A percentile compares a stretch with the other conserved stretches of the same genome.
Evolutionary conservation across 2,329 filamentous ascomycete species (phyloP).

Genomic region (Claviceps pazoutovae): DNA sequence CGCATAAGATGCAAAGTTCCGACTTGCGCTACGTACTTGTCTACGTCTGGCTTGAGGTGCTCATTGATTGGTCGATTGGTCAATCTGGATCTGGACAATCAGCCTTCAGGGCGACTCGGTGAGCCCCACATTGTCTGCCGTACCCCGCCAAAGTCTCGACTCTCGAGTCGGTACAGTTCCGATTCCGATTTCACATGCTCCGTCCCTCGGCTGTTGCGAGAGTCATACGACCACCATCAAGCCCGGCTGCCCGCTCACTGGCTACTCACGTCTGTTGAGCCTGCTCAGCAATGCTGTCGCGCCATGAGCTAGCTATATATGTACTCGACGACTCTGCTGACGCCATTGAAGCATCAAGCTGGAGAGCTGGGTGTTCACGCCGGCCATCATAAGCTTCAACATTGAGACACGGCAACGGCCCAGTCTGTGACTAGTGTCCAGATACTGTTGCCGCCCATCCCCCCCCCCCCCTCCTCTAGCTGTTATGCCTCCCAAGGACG

Average conservation of each 20-base stretch:
- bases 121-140: not conserved
- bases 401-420: not conserved
- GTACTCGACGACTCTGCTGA: not conserved
- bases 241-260: not conserved
- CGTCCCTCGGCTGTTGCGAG: conserved; percentile 4
- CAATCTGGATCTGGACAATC: no score
- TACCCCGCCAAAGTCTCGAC: not conserved
- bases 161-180: not conserved
- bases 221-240: not conserved
- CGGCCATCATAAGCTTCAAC: not conserved
- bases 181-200: conserved; percentile 2
- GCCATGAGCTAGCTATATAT: not conserved
- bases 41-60: not conserved
- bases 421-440: not conserved
- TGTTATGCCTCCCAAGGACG: conserved; percentile 19
- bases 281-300: not conserved
- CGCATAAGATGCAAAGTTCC: not conserved
- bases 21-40: no score
- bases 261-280: not conserved
- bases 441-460: not conserved
- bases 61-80: not conserved
- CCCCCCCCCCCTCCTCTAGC: not conserved
- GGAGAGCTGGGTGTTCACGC: not conserved
- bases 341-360: not conserved
- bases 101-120: not conserved